These are phyloP conservation scores for Alternaria conjuncta DNA, from an alignment of 2,329 filamentous ascomycete species.

Conservation along the genomic window DNA sequence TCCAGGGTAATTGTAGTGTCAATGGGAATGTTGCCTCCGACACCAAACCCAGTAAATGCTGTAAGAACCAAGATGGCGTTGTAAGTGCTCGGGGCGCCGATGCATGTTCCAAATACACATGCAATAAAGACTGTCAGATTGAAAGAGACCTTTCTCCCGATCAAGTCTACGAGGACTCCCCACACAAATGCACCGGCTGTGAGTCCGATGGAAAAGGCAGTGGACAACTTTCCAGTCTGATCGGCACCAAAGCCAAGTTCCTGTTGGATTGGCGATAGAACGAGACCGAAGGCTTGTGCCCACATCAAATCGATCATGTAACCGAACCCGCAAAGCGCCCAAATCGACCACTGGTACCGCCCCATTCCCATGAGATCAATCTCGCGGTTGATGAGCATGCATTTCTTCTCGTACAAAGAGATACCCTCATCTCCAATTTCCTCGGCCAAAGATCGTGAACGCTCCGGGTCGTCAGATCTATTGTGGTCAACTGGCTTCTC, in stretches of 20 bases:
- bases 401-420: slow-evolving; percentile 53
- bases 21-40: slow-evolving; percentile 62
- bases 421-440: slow-evolving; percentile 18
- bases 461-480: background rate
- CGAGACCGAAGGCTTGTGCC: slow-evolving; percentile 65
- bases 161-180: slow-evolving; percentile 63
- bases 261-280: slow-evolving; percentile 61
- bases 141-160: slow-evolving; percentile 63
- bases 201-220: slow-evolving; percentile 61
- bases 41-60: slow-evolving; percentile 61
- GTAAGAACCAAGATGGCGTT: slow-evolving; percentile 60
- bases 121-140: slow-evolving; percentile 64
- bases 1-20: slow-evolving; percentile 64
- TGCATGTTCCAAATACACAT: slow-evolving; percentile 60
- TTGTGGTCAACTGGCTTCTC: background rate
- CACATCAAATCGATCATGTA: slow-evolving; percentile 64
- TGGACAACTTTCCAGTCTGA: slow-evolving; percentile 60
- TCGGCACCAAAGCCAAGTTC: slow-evolving; percentile 60
- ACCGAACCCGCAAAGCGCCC: slow-evolving; percentile 61
- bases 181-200: slow-evolving; percentile 63
- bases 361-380: slow-evolving; percentile 62
- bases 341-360: slow-evolving; percentile 61
- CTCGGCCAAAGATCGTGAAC: slow-evolving; percentile 4
- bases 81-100: slow-evolving; percentile 60
- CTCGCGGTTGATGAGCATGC: slow-evolving; percentile 54